Evolutionary conservation across 306 rosid genomes (phyloP), one percentile per base, ranked within the genome.

Genomic region (Ceratonia siliqua): DNA sequence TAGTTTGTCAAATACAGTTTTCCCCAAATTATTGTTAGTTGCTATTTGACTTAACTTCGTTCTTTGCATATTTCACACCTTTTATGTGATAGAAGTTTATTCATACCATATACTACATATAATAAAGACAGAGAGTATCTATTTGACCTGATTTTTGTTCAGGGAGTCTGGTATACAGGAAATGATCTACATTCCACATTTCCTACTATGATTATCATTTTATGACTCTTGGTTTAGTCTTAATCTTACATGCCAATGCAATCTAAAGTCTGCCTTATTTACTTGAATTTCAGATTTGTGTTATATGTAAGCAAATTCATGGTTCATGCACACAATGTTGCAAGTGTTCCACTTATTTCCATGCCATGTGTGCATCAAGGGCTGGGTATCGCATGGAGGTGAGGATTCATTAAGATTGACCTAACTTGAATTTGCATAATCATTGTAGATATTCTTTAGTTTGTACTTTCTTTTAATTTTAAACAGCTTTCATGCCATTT

Each of bases 331-430:
- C 89, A 53, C 94, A 88, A 71, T 92, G 98, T 79, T 87, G 96
- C 92, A 88, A 90, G 85, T 92, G 98, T 43, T 90, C 96, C 42
- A 92, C 98, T 70, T 92, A 87, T 89, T 92, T 79, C 82, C 98
- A 92, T 82, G 96, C 92, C 70, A 92, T 92, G 98, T 92, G 98
- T 82, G 98, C 98, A 59, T 92, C 96, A 77, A 82, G 98, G 80
- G 98, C 98, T 10, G 98, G 98, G 72, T 92, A 88, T 81, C 88
- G 96, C 42, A 90, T 92, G 96, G 96, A 92, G 94, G 98, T 92
- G 80, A 76, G 86, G 25, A 48, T 58, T 57, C 22, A 39, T 54
- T 71, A 20, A 1, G 13, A 57, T 38, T 67, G 22, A 72, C 41
- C 36, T 43, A 39, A 22, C 39, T 50, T 53, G 35, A 36, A 55